phyloP scores from a whole-genome alignment of 164 flowering plant genomes.

The Litsea cubeba region DNA sequence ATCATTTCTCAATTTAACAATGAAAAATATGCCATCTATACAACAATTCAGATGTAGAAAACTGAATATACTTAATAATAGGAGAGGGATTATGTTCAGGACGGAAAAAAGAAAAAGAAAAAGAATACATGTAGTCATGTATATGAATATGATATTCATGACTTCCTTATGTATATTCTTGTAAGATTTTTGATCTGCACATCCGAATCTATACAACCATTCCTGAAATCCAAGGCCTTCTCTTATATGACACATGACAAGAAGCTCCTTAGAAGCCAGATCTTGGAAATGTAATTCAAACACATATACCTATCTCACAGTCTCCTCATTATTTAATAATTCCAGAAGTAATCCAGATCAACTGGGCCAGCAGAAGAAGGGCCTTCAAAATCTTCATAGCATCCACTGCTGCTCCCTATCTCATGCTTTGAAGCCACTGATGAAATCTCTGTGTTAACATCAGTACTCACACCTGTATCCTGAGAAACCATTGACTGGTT shows the following conservation, averaged over 20 bases:
- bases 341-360: constrained; percentile 41
- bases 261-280: not conserved
- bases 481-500: constrained; percentile 47
- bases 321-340: constrained; percentile 24
- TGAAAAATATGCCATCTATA: too few relatives aligned
- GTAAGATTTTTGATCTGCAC: constrained; percentile 9
- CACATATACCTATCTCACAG: not conserved
- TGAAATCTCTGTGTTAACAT: constrained; percentile 45
- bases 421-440: constrained; percentile 37
- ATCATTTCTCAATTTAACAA: too few relatives aligned
- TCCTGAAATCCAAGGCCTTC: constrained; percentile 1
- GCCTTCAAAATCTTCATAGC: constrained; percentile 22
- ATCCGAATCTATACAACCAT: constrained; percentile 18
- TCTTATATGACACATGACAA: not conserved
- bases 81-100: constrained; percentile 10
- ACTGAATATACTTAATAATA: constrained; percentile 3
- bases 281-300: too few relatives aligned
- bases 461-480: constrained; percentile 46
- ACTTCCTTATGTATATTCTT: not conserved
- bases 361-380: constrained; percentile 22
- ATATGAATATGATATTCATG: constrained; percentile 4
- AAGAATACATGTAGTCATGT: constrained; percentile 14
- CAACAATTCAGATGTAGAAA: not conserved
- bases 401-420: constrained; percentile 12
- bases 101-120: constrained; percentile 7